phyloP scores from a whole-genome alignment of 805 yeast species.

The Teunomyces lycoperdinae region DNA sequence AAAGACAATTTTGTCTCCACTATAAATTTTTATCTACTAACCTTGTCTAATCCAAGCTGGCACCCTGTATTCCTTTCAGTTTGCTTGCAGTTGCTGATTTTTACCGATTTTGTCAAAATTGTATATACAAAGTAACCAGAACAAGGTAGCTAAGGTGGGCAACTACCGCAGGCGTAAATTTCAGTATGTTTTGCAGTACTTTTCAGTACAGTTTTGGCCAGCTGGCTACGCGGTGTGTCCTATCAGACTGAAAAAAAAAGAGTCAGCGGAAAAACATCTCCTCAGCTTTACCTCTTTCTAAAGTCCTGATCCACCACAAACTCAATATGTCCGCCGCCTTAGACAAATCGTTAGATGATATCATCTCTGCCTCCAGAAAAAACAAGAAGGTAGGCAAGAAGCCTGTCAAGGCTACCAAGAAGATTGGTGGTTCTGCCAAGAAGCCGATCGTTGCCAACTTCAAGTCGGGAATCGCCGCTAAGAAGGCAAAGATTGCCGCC shows the following conservation, averaged over 20 bases:
- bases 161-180: constrained; percentile 1
- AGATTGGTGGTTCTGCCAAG: constrained; percentile 28
- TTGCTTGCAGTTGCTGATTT: neutral
- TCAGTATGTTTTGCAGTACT: neutral
- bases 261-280: neutral
- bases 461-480: constrained; percentile 26
- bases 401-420: constrained; percentile 36
- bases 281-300: neutral
- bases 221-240: neutral
- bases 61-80: no score
- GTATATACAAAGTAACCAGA: neutral
- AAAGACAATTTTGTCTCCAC: neutral
- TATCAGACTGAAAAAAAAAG: neutral
- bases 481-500: constrained; percentile 17
- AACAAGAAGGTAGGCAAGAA: constrained; percentile 21
- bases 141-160: neutral
- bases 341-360: constrained; percentile 94
- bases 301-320: constrained; percentile 4
- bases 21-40: neutral
- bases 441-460: constrained; percentile 22
- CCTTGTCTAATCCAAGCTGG: no score
- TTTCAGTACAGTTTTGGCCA: neutral
- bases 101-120: neutral
- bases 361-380: constrained; percentile 60
- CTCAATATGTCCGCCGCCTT: constrained; percentile 62